These are phyloP conservation scores for Scortechinia acanthostroma DNA, from an alignment of 2,329 filamentous ascomycete genomes.

Conservation along the genomic window DNA sequence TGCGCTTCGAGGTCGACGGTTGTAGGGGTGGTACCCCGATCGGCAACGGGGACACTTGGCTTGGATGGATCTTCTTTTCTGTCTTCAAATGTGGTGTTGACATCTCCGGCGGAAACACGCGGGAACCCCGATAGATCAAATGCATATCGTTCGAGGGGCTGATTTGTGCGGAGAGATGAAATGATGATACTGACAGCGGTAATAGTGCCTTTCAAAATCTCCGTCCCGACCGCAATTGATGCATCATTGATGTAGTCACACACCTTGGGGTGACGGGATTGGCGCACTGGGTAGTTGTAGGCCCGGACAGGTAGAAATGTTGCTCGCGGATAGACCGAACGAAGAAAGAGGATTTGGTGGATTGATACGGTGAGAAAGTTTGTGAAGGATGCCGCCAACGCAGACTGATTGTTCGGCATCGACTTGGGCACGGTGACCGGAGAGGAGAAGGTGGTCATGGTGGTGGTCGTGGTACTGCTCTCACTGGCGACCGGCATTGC, in stretches of 20 bases:
- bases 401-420: conserved; percentile 29
- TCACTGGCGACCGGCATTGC: conserved; percentile 30
- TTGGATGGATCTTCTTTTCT: conserved; percentile 2
- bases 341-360: conserved; percentile 65
- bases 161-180: conserved; percentile 14
- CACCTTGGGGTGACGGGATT: conserved; percentile 63
- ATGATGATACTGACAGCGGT: conserved; percentile 23
- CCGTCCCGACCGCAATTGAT: conserved; percentile 47
- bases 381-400: conserved; percentile 45
- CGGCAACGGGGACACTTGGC: not conserved
- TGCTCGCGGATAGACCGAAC: conserved; percentile 54
- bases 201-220: conserved; percentile 44
- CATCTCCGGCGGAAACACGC: conserved; percentile 17
- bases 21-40: conserved; percentile 19
- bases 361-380: conserved; percentile 64
- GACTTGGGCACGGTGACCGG: not conserved
- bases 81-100: conserved; percentile 21
- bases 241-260: conserved; percentile 66
- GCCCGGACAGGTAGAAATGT: conserved; percentile 63
- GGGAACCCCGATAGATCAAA: conserved; percentile 30
- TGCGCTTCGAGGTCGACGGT: conserved; percentile 18
- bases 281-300: conserved; percentile 66
- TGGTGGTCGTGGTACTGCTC: conserved; percentile 16
- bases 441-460: conserved; percentile 27
- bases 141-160: conserved; percentile 28